Evolutionary conservation across 2,329 filamentous ascomycete species (phyloP).

Genomic region (Paecilomyces variotii): DNA sequence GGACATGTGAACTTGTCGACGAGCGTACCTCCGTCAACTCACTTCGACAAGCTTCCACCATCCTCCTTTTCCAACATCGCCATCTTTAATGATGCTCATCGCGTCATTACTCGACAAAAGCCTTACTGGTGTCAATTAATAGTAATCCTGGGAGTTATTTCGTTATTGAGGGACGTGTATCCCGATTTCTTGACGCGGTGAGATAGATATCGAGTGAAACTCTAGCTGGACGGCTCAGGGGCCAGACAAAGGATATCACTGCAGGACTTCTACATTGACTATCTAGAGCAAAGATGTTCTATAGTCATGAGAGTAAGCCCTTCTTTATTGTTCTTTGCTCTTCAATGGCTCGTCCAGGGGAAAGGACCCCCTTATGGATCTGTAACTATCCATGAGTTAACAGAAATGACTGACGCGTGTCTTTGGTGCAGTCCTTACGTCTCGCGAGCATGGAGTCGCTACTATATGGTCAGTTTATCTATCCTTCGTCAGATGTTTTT

Average conservation of each 20-base stretch:
- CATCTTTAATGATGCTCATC: background rate
- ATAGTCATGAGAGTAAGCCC: slow-evolving; percentile 79
- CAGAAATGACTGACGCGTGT: slow-evolving; percentile 14
- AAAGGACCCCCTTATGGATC: background rate
- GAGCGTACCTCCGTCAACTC: background rate
- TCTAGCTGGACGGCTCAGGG: background rate
- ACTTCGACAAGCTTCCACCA: background rate
- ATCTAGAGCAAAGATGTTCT: slow-evolving; percentile 61
- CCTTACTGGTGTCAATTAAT: background rate
- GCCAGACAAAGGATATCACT: background rate
- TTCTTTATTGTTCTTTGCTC: background rate
- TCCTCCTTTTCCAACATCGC: background rate
- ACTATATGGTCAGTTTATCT: slow-evolving; percentile 70
- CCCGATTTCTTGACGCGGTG: background rate
- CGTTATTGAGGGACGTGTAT: background rate
- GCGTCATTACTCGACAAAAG: background rate
- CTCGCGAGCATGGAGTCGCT: slow-evolving; percentile 79
- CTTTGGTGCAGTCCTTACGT: slow-evolving; percentile 59
- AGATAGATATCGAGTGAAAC: background rate
- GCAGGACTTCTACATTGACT: background rate
- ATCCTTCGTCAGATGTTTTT: background rate
- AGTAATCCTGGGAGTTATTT: background rate
- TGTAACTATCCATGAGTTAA: slow-evolving; percentile 1
- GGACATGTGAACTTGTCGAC: background rate
- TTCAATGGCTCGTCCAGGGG: background rate